Evolutionary conservation across 1,284 basidiomycete genomes (phyloP).

Genomic region (Pseudozyma hubeiensis): DNA sequence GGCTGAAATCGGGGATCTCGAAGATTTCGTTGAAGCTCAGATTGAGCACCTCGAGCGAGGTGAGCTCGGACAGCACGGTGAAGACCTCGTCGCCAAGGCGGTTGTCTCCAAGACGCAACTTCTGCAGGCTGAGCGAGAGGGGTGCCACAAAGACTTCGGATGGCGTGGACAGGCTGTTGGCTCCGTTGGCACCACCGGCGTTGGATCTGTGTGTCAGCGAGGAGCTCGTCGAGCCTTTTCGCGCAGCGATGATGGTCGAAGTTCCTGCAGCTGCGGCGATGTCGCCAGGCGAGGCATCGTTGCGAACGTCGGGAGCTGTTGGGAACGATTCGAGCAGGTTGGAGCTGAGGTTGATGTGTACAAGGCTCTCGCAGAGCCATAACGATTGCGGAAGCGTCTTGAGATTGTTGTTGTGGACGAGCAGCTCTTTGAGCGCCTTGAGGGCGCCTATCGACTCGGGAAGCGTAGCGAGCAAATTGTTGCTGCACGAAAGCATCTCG

Average conservation of each 20-base stretch:
- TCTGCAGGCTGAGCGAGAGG: slow-evolving; percentile 79
- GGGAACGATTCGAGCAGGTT: slow-evolving; percentile 85
- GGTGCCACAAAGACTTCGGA: slow-evolving; percentile 72
- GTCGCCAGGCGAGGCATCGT: slow-evolving; percentile 8
- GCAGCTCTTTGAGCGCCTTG: slow-evolving; percentile 80
- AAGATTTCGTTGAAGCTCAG: slow-evolving; percentile 95
- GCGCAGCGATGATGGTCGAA: slow-evolving; percentile 27
- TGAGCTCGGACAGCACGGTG: slow-evolving; percentile 78
- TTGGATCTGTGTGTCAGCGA: slow-evolving; percentile 37
- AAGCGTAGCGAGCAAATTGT: slow-evolving; percentile 84
- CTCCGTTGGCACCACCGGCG: slow-evolving; percentile 15
- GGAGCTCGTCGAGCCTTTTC: slow-evolving; percentile 65
- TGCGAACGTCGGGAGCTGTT: slow-evolving; percentile 71
- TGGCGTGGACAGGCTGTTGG: slow-evolving; percentile 29
- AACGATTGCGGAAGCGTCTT: slow-evolving; percentile 80
- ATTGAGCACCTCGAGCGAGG: slow-evolving; percentile 77
- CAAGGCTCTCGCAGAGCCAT: slow-evolving; percentile 85
- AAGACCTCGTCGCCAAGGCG: slow-evolving; percentile 84
- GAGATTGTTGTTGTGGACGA: slow-evolving; percentile 92
- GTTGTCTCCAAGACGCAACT: slow-evolving; percentile 91
- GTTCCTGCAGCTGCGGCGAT: slow-evolving; percentile 7
- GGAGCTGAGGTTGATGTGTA: slow-evolving; percentile 85
- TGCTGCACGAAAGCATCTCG: slow-evolving; percentile 82
- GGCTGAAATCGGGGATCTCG: slow-evolving; percentile 79
- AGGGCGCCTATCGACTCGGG: slow-evolving; percentile 83